A percentile compares a stretch with the other conserved stretches of the same genome.
Evolutionary conservation across 2,329 filamentous ascomycete species (phyloP).

Genomic region (Ascochyta pisi): DNA sequence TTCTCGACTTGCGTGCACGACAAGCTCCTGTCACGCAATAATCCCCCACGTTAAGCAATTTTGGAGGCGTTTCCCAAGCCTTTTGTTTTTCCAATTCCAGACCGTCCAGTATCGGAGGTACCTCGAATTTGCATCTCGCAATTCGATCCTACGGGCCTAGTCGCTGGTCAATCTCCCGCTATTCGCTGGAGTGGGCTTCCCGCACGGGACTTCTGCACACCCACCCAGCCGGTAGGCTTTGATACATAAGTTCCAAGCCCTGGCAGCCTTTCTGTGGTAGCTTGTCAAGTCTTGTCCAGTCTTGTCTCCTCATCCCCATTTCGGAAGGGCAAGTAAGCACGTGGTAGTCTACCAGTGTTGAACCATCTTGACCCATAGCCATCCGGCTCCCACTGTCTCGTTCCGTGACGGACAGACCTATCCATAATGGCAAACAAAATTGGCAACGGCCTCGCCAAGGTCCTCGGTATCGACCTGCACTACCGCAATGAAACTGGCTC

Average conservation of each 20-base stretch:
- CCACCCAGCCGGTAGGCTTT: slow-evolving; percentile 14
- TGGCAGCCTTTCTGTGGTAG: slow-evolving; percentile 32
- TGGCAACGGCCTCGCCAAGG: slow-evolving; percentile 77
- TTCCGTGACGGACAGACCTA: background rate
- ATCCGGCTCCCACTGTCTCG: slow-evolving; percentile 1
- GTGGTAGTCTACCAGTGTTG: slow-evolving; percentile 18
- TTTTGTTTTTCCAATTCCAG: slow-evolving; percentile 22
- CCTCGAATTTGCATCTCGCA: slow-evolving; percentile 3
- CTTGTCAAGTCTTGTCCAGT: slow-evolving; percentile 36
- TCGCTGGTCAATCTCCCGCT: slow-evolving; percentile 9
- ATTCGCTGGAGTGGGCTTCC: slow-evolving; percentile 13
- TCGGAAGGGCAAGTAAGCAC: slow-evolving; percentile 20
- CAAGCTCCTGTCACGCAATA: slow-evolving; percentile 36
- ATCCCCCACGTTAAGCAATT: slow-evolving; percentile 32
- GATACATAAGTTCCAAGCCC: slow-evolving; percentile 39
- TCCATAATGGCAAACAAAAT: slow-evolving; percentile 58
- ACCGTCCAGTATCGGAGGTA: slow-evolving; percentile 7
- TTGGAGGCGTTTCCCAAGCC: slow-evolving; percentile 26
- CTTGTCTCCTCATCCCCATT: slow-evolving; percentile 5
- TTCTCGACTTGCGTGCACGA: slow-evolving; percentile 2
- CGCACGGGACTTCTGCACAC: slow-evolving; percentile 19
- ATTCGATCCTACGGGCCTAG: slow-evolving; percentile 8
- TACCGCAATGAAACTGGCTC: slow-evolving; percentile 65
- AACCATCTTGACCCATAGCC: slow-evolving; percentile 7
- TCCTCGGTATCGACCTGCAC: slow-evolving; percentile 81